These are phyloP conservation scores for Metroxylon sagu DNA, from an alignment of 176 grass and related monocot genomes.

Conservation along the genomic window DNA sequence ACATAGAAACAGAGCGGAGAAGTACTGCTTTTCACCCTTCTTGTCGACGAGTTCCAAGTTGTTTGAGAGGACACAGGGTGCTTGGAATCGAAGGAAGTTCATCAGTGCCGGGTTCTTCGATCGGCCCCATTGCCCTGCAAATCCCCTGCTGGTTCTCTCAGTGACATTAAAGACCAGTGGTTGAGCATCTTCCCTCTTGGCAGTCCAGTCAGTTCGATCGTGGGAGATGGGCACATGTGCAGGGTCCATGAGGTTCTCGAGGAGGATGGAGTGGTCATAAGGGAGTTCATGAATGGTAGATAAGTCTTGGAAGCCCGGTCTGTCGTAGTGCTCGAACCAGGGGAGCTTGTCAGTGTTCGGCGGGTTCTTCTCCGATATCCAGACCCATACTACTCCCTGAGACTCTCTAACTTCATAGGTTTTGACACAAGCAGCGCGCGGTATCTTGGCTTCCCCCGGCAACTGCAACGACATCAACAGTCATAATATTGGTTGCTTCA, in stretches of 20 bases:
- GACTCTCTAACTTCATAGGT: slow-evolving; percentile 78
- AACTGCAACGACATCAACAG: slow-evolving; percentile 26
- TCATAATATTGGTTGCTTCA: too few species aligned
- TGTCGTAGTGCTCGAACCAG: slow-evolving; percentile 66
- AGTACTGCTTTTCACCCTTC: slow-evolving; percentile 45
- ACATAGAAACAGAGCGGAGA: slow-evolving; percentile 79
- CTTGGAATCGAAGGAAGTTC: slow-evolving; percentile 62
- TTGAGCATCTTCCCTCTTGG: slow-evolving; percentile 79
- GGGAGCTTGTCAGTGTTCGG: slow-evolving; percentile 45
- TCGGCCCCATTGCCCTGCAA: slow-evolving; percentile 62
- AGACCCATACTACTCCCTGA: slow-evolving; percentile 87
- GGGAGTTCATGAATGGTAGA: slow-evolving; percentile 86
- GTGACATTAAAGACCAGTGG: slow-evolving; percentile 68
- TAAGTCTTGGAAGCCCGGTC: slow-evolving; percentile 53
- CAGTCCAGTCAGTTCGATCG: slow-evolving; percentile 93
- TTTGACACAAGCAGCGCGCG: slow-evolving; percentile 52
- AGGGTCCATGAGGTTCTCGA: slow-evolving; percentile 95
- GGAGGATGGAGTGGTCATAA: slow-evolving; percentile 97
- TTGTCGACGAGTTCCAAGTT: slow-evolving; percentile 47
- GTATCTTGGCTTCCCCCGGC: slow-evolving; percentile 73
- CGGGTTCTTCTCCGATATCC: slow-evolving; percentile 62
- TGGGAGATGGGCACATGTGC: slow-evolving; percentile 95
- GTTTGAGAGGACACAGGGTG: slow-evolving; percentile 74
- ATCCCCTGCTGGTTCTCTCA: slow-evolving; percentile 49
- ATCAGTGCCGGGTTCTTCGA: slow-evolving; percentile 20